phyloP scores from a whole-genome alignment of 2,329 filamentous ascomycete species.

The Stagonosporopsis cucurbitacearum region DNA sequence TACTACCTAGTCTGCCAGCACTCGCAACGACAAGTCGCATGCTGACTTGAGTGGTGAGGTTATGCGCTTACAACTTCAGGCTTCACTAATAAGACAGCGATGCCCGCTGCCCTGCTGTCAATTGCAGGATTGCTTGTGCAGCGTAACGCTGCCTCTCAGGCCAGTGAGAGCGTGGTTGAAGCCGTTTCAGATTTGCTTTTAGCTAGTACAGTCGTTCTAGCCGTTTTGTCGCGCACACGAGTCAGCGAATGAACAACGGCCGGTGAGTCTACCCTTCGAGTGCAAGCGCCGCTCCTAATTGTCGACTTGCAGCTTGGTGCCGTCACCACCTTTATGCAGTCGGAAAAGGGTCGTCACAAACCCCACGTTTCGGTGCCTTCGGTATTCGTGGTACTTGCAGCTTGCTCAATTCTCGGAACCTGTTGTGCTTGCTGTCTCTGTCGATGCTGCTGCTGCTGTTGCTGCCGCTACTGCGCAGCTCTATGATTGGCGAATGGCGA shows the following conservation, averaged over 20 bases:
- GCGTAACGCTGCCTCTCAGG: slow-evolving; percentile 41
- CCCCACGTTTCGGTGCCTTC: slow-evolving; percentile 19
- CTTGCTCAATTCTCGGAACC: not conserved
- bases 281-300: slow-evolving; percentile 40
- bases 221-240: slow-evolving; percentile 32
- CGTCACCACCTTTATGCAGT: slow-evolving; percentile 43
- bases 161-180: slow-evolving; percentile 36
- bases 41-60: not conserved
- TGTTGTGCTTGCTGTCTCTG: not conserved
- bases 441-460: not conserved
- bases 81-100: slow-evolving; percentile 21
- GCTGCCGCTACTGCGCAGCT: not conserved
- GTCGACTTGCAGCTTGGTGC: slow-evolving; percentile 28
- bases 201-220: slow-evolving; percentile 34
- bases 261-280: slow-evolving; percentile 29
- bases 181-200: slow-evolving; percentile 47
- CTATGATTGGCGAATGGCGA: not conserved
- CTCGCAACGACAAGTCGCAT: not conserved
- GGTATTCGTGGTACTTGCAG: slow-evolving; percentile 3
- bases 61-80: slow-evolving; percentile 6
- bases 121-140: slow-evolving; percentile 20
- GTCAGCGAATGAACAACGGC: slow-evolving; percentile 37
- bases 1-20: slow-evolving; percentile 3
- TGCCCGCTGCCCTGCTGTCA: slow-evolving; percentile 14
- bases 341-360: slow-evolving; percentile 34